Conservation (phyloP, 2,329 filamentous ascomycete species). For the Fusarium transvaalense region DNA sequence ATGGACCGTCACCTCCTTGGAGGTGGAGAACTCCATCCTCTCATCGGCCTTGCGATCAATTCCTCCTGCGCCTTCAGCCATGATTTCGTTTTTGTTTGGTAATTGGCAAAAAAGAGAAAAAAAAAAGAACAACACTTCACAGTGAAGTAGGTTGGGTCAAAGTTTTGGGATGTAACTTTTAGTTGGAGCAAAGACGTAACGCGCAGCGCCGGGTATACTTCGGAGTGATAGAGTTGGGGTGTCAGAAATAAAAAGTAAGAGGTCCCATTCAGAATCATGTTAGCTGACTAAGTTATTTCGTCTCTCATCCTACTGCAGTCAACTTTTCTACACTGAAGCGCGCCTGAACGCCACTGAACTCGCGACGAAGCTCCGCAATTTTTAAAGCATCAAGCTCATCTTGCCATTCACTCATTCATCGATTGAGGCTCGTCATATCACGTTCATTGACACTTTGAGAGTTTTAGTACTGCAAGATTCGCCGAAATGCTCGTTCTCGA, state of each 20-base stretch:
- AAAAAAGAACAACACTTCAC: conserved; percentile 22
- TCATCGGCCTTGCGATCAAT: conserved; percentile 95
- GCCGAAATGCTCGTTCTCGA: conserved; percentile 84
- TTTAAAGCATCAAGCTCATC: conserved; percentile 42
- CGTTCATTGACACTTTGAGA: not conserved
- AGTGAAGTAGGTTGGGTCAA: conserved; percentile 42
- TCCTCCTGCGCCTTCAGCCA: conserved; percentile 83
- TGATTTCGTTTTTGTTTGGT: conserved; percentile 60
- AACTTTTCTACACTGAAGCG: conserved; percentile 15
- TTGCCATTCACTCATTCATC: conserved; percentile 19
- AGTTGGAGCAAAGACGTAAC: conserved; percentile 22
- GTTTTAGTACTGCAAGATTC: fast-evolving
- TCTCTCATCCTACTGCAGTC: not conserved
- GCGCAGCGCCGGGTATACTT: conserved; percentile 49
- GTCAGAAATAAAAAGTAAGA: conserved; percentile 2
- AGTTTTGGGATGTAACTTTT: conserved; percentile 47
- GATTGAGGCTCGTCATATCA: not conserved
- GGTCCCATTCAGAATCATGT: not conserved
- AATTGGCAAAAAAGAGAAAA: not conserved
- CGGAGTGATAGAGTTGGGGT: conserved; percentile 34
- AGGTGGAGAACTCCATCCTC: conserved; percentile 98
- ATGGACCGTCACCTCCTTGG: conserved; percentile 95
- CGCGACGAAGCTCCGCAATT: conserved; percentile 49
- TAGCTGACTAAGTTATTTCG: conserved; percentile 8
- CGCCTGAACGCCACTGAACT: conserved; percentile 44